Evolutionary conservation across 495 filamentous ascomycete species (phyloP).

Genomic region (Hapsidospora chrysogenum): DNA sequence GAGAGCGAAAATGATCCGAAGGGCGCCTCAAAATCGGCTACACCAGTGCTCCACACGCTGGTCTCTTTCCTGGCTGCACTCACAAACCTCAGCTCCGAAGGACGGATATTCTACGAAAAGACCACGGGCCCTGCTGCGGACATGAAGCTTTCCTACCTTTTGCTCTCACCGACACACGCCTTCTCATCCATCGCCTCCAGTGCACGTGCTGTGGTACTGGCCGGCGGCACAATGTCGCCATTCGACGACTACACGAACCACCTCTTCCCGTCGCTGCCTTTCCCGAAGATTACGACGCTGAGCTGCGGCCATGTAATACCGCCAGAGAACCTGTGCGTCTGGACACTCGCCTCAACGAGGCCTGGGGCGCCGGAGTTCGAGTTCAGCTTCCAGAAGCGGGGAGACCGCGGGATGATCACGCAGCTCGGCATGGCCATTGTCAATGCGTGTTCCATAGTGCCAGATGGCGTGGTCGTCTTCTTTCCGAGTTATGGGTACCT

Average conservation of each 20-base stretch:
- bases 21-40: constrained; percentile 19
- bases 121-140: constrained; percentile 17
- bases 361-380: constrained; percentile 41
- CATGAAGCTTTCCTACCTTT: constrained; percentile 62
- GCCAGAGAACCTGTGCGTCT: constrained; percentile 57
- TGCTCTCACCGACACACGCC: constrained; percentile 85
- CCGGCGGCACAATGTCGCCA: constrained; percentile 94
- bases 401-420: constrained; percentile 41
- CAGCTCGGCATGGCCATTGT: constrained; percentile 60
- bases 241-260: constrained; percentile 78
- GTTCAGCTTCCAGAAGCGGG: constrained; percentile 70
- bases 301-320: constrained; percentile 95
- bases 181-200: constrained; percentile 79
- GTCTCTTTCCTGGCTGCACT: constrained; percentile 68
- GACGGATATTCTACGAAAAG: constrained; percentile 66
- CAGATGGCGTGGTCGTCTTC: constrained; percentile 89
- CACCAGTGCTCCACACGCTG: constrained; percentile 68
- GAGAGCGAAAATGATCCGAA: constrained; percentile 26
- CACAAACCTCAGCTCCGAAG: constrained; percentile 79
- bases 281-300: constrained; percentile 52
- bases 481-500: constrained; percentile 92
- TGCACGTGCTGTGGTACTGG: constrained; percentile 76
- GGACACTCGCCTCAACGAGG: constrained; percentile 27
- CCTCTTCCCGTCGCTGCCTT: constrained; percentile 61
- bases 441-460: constrained; percentile 54